A percentile compares a stretch with the other conserved stretches of the same genome.
Evolutionary conservation across 495 filamentous ascomycete species (phyloP).

Genomic region (Glutinoglossum americanum): DNA sequence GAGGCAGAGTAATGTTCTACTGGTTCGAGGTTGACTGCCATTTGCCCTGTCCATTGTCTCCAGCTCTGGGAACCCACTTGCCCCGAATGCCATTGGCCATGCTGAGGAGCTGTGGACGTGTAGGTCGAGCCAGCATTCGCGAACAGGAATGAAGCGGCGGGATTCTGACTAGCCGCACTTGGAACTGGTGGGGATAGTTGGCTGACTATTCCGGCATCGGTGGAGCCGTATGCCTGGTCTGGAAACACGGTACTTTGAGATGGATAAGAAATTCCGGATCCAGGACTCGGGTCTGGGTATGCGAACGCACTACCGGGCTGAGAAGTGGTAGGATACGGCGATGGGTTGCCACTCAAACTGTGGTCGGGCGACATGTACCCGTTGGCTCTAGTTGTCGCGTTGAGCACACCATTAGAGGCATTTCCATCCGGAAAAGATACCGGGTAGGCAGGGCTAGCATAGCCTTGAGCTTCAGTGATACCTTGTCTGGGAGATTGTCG

Average conservation of each 20-base stretch:
- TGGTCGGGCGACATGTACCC: constrained; percentile 4
- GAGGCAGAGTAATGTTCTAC: constrained; percentile 6
- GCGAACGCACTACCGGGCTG: background rate
- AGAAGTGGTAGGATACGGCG: background rate
- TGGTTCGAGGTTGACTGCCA: constrained; percentile 4
- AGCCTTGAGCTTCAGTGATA: background rate
- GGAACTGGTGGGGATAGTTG: background rate
- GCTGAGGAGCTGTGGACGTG: background rate
- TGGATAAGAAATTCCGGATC: background rate
- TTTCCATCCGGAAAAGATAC: background rate
- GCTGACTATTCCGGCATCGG: background rate
- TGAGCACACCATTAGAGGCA: background rate
- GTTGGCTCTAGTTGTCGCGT: background rate
- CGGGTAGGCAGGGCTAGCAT: background rate
- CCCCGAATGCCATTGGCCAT: constrained; percentile 3
- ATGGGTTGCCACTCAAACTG: background rate
- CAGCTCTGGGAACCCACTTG: constrained; percentile 2
- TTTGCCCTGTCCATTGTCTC: constrained; percentile 7
- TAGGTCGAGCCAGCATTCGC: background rate
- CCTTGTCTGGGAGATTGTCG: background rate
- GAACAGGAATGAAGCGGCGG: constrained; percentile 1
- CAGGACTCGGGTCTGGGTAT: background rate
- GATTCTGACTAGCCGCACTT: background rate
- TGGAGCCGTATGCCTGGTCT: background rate
- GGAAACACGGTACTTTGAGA: background rate